Percentiles rank a stretch among this genome's conserved stretches.
Conservation (phyloP, 495 filamentous ascomycete species). For the Chaetomium fimeti region DNA sequence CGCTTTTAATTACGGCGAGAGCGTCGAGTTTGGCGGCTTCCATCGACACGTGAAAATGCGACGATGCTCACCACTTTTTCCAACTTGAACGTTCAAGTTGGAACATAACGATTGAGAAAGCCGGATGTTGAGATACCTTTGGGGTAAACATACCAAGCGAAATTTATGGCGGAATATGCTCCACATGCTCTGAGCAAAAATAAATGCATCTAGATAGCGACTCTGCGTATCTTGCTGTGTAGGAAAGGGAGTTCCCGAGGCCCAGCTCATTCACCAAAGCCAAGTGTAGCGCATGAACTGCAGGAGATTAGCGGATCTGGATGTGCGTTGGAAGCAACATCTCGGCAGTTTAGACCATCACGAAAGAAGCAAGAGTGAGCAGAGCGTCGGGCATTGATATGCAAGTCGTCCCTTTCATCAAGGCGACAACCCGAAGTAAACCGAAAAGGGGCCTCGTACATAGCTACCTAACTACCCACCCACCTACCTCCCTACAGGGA, state of each 20-base stretch:
- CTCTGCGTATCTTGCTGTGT: too few species aligned
- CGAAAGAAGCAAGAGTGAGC: background rate
- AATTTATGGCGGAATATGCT: too few species aligned
- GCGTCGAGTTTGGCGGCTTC: background rate
- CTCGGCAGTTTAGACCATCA: background rate
- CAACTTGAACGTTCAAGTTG: background rate
- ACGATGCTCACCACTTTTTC: background rate
- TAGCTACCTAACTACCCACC: background rate
- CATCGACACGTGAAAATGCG: constrained; percentile 23
- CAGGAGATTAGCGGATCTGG: too few species aligned
- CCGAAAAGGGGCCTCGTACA: background rate
- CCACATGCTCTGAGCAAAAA: too few species aligned
- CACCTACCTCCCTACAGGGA: background rate
- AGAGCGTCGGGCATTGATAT: background rate
- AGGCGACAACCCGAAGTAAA: background rate
- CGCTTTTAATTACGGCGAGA: constrained; percentile 8
- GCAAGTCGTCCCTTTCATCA: background rate
- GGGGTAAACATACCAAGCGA: background rate
- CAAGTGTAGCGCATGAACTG: too few species aligned
- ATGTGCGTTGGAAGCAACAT: too few species aligned
- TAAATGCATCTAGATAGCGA: too few species aligned
- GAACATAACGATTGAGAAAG: too few species aligned
- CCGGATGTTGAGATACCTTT: background rate
- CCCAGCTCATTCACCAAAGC: too few species aligned
- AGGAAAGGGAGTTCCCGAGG: too few species aligned